phyloP scores from a whole-genome alignment of 2,329 filamentous ascomycete species.

The Fusarium agapanthi region DNA sequence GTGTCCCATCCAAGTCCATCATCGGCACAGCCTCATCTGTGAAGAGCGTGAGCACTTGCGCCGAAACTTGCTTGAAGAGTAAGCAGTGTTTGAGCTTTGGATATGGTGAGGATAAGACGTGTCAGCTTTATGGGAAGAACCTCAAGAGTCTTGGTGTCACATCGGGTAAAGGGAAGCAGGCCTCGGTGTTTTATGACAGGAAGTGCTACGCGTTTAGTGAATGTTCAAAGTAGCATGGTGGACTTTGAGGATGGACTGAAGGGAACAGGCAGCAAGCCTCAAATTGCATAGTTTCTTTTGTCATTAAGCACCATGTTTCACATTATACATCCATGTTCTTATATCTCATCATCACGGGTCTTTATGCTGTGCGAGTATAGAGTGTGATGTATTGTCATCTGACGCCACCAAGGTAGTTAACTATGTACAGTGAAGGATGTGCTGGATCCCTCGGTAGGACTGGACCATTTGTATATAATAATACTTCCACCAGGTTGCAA shows the following conservation, averaged over 20 bases:
- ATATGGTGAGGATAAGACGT: neutral
- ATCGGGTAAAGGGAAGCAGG: neutral
- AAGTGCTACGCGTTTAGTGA: neutral
- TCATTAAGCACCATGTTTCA: accelerated
- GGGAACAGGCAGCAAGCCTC: neutral
- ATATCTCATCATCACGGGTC: accelerated
- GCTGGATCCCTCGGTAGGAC: neutral
- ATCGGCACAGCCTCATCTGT: neutral
- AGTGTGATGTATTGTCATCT: neutral
- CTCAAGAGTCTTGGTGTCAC: neutral
- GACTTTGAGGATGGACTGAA: accelerated
- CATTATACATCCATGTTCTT: accelerated
- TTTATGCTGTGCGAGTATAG: neutral
- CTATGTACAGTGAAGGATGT: neutral
- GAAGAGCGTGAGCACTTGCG: neutral
- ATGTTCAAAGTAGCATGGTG: neutral
- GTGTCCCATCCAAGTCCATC: neutral
- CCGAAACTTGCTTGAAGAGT: neutral
- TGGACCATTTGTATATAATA: neutral
- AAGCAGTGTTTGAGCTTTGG: conserved; percentile 1
- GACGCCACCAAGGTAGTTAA: neutral
- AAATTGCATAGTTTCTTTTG: neutral
- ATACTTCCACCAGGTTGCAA: neutral
- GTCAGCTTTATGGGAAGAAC: neutral
- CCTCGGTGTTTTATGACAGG: neutral